These are phyloP conservation scores for Trichodelitschia bisporula DNA, from an alignment of 495 filamentous ascomycete species.

Conservation along the genomic window DNA sequence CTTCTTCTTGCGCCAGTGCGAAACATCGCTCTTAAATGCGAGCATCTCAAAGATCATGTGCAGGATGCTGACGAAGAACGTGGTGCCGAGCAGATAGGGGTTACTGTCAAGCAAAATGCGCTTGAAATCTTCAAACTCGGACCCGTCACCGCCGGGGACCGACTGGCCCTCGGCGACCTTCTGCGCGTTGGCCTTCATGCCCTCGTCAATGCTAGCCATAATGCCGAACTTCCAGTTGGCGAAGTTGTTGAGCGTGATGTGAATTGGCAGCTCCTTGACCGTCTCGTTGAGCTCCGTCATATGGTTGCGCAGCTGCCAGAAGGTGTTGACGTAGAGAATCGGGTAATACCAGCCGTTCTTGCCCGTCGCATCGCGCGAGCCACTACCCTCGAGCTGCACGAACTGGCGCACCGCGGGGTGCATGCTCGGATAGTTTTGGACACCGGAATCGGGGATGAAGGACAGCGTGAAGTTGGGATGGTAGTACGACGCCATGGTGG, in stretches of 20 bases:
- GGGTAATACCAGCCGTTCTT: conserved; percentile 96
- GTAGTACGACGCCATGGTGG: conserved; percentile 62
- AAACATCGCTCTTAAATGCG: conserved; percentile 91
- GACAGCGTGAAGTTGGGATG: conserved; percentile 87
- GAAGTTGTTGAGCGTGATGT: conserved; percentile 61
- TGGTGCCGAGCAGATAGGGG: conserved; percentile 66
- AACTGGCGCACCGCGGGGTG: conserved; percentile 56
- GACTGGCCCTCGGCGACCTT: conserved; percentile 40
- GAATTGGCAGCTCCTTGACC: conserved; percentile 56
- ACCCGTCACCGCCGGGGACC: conserved; percentile 44
- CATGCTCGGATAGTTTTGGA: conserved; percentile 34
- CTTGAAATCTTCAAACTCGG: conserved; percentile 90
- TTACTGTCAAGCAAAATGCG: conserved; percentile 85
- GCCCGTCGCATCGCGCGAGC: conserved; percentile 51
- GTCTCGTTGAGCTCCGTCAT: conserved; percentile 90
- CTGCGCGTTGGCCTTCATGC: conserved; percentile 47
- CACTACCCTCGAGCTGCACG: conserved; percentile 47
- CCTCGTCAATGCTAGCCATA: conserved; percentile 63
- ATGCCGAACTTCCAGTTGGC: conserved; percentile 80
- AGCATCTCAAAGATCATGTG: conserved; percentile 92
- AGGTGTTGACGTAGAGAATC: conserved; percentile 75
- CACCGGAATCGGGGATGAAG: conserved; percentile 59
- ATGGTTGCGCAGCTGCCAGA: conserved; percentile 82
- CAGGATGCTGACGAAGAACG: conserved; percentile 57
- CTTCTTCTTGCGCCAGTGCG: conserved; percentile 98